Percentiles rank a stretch among this genome's conserved stretches.
phyloP scores from a whole-genome alignment of 176 grass and related monocot genomes.

The Cocos nucifera region DNA sequence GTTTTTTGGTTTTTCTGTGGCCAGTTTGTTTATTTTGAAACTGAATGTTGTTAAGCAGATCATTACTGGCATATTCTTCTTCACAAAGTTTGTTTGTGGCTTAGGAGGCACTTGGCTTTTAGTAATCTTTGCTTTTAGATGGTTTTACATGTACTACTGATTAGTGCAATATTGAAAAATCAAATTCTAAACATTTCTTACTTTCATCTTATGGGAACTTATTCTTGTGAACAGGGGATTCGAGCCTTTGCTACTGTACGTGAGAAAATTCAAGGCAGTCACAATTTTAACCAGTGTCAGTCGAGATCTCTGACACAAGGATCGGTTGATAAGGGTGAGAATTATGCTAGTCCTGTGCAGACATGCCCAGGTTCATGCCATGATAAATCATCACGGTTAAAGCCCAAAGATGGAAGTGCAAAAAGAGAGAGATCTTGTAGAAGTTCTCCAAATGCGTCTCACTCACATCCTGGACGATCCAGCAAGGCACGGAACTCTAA shows the following conservation, averaged over 20 bases:
- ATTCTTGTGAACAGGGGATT: conserved; percentile 29
- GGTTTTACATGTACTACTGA: too few species aligned
- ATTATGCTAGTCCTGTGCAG: conserved; percentile 7
- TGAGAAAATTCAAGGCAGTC: conserved; percentile 7
- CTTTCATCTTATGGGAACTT: conserved; percentile 14
- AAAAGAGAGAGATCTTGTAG: conserved; percentile 23
- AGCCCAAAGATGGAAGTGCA: conserved; percentile 24
- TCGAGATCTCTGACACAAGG: conserved; percentile 20
- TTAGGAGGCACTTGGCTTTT: too few species aligned
- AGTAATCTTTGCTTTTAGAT: too few species aligned
- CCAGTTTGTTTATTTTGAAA: too few species aligned
- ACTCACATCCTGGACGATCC: conserved; percentile 19
- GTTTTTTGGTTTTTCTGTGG: too few species aligned
- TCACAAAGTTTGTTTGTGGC: too few species aligned
- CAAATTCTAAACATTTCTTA: too few species aligned
- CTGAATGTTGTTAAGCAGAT: too few species aligned
- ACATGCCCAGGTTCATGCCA: conserved; percentile 15
- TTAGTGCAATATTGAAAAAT: too few species aligned
- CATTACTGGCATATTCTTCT: too few species aligned
- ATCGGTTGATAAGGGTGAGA: conserved; percentile 14
- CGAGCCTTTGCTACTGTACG: conserved; percentile 12
- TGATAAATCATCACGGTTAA: conserved; percentile 13
- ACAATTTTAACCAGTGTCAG: conserved; percentile 18
- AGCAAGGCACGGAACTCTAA: conserved; percentile 18
- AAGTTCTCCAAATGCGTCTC: conserved; percentile 7